Conservation (phyloP, 768 basidiomycete genomes). For the Tylopilus felleus region DNA sequence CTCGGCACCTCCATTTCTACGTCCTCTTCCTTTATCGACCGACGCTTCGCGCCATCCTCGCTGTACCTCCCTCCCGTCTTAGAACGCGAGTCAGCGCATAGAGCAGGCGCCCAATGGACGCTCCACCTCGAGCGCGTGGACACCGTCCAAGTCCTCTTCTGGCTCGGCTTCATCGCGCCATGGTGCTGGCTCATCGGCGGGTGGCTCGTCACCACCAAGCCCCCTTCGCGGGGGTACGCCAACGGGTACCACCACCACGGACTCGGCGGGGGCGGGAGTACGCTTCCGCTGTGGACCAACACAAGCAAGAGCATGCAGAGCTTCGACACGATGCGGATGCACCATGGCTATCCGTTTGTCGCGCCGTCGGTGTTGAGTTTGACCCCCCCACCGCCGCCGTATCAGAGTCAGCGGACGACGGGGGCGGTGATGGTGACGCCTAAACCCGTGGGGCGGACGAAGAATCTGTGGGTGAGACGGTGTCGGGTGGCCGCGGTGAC, state of each 20-base stretch:
- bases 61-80: conserved; percentile 34
- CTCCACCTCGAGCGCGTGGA: conserved; percentile 14
- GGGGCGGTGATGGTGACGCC: conserved; percentile 12
- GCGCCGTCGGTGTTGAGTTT: conserved; percentile 43
- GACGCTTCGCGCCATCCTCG: conserved; percentile 47
- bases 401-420: conserved; percentile 18
- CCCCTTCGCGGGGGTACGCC: conserved; percentile 13
- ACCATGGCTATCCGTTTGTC: conserved; percentile 56
- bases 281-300: conserved; percentile 32
- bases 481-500: conserved; percentile 60
- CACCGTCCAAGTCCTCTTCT: conserved; percentile 62
- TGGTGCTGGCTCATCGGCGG: conserved; percentile 77
- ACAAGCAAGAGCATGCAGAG: conserved; percentile 42
- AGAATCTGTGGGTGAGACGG: conserved; percentile 39
- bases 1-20: conserved; percentile 30
- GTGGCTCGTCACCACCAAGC: conserved; percentile 48
- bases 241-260: conserved; percentile 19
- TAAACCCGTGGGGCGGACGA: conserved; percentile 16
- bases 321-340: conserved; percentile 44
- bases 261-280: conserved; percentile 43
- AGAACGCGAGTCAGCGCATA: conserved; percentile 30
- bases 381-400: conserved; percentile 26
- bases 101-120: conserved; percentile 14
- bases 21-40: conserved; percentile 50
- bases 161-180: conserved; percentile 69